phyloP scores from a whole-genome alignment of 2,329 filamentous ascomycete genomes.

The Pseudogymnoascus sp. region DNA sequence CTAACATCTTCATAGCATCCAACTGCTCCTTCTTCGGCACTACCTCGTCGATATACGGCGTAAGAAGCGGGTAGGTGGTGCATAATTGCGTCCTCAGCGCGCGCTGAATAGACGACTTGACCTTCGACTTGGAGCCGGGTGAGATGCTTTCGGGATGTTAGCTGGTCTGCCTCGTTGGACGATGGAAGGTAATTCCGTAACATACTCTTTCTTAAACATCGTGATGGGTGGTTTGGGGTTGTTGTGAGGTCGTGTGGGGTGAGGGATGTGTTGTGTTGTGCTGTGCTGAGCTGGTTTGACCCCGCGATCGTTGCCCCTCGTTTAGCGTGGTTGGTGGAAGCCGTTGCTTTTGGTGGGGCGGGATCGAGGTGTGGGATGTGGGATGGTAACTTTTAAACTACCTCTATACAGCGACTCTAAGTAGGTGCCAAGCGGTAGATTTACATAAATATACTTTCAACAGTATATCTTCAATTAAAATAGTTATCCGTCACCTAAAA shows the following conservation, averaged over 20 bases:
- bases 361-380: background rate
- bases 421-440: no score
- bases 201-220: slow-evolving; percentile 92
- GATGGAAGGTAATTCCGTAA: slow-evolving; percentile 10
- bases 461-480: no score
- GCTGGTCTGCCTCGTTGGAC: slow-evolving; percentile 11
- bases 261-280: slow-evolving; percentile 21
- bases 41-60: slow-evolving; percentile 84
- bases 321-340: slow-evolving; percentile 7
- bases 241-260: background rate
- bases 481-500: slow-evolving; percentile 29
- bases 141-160: slow-evolving; percentile 49
- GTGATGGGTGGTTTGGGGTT: slow-evolving; percentile 26
- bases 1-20: slow-evolving; percentile 75
- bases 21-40: slow-evolving; percentile 91
- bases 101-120: slow-evolving; percentile 93
- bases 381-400: background rate
- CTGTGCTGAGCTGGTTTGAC: background rate
- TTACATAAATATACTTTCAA: no score
- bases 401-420: no score
- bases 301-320: slow-evolving; percentile 7
- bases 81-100: slow-evolving; percentile 74
- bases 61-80: slow-evolving; percentile 76
- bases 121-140: slow-evolving; percentile 79
- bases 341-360: slow-evolving; percentile 1